Evolutionary conservation across 495 filamentous ascomycete genomes (phyloP), one percentile per base, ranked within the genome.

Genomic region (Aspergillus biplanus): DNA sequence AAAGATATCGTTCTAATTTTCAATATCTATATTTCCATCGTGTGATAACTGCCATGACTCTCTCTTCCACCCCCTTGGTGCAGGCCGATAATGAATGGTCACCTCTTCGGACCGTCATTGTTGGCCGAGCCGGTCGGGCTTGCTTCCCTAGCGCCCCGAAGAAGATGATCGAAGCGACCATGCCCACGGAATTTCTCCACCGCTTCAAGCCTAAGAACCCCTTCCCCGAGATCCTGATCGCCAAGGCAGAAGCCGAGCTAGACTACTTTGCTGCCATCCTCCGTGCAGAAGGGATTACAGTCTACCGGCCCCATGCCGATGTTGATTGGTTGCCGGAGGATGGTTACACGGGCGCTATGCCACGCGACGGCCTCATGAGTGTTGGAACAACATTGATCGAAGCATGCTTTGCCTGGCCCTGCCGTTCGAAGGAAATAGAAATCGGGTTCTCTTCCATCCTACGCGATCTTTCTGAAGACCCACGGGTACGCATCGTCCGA

Each of bases 301-400:
- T 70, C 7, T 64, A 70, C 56, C 65, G 68, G 35, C 59, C 64
- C 5, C 52, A 56, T 16, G 21, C 16, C 9, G 53, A 47, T 0
- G 55, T 70, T 7, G 59, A 70, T 35, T 70, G 68, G 68, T 18
- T 59, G 11, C 32, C 21, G 1, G 58, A 27, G 7, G 47, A 58
- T 12, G 68, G 68, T 1, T 69, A 69, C 27, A 70, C 68, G 5
- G 62, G 62, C 11, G 65, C 68, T 32, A 69, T 69, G 63, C 66
- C 69, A 0, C 67, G 66, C 5, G 69, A 71, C 37, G 69, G 59
- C 12, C 48, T 71, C 12, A 59, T 71, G 55, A 67, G 58, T 16
- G 69, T 72, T 13, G 62, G 57, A 12, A 63, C 61, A 18, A 65
- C 65, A 7, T n/a, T 69, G 15, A 67, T 69, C n/a, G 69, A 72